These are phyloP conservation scores for Scenedesmus sp. DNA, from an alignment of 163 green algal species.

Conservation along the genomic window DNA sequence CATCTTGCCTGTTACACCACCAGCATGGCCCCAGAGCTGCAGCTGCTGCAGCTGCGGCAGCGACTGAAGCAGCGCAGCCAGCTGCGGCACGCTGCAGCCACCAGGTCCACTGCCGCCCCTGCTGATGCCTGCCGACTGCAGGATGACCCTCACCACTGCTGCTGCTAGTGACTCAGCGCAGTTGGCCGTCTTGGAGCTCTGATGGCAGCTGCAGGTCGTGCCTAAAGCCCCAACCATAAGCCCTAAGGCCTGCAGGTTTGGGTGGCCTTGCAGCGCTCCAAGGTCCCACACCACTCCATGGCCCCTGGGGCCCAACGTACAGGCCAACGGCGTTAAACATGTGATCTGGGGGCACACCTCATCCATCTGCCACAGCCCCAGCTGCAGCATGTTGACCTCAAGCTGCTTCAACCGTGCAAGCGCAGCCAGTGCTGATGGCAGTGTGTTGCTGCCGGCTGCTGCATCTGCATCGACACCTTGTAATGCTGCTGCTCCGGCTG, in stretches of 20 bases:
- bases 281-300: slow-evolving; percentile 44
- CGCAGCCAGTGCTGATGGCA: neutral
- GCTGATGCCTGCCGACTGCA: slow-evolving; percentile 41
- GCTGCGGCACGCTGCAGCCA: neutral
- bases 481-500: neutral
- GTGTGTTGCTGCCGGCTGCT: neutral
- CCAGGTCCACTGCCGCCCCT: neutral
- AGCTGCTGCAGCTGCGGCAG: neutral
- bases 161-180: neutral
- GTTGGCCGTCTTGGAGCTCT: neutral
- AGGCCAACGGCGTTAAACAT: neutral
- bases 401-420: slow-evolving; percentile 13
- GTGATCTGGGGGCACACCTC: slow-evolving; percentile 10
- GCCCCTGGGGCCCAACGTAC: neutral
- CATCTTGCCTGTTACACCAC: neutral
- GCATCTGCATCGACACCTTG: neutral
- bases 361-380: slow-evolving; percentile 17
- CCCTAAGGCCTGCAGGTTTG: slow-evolving; percentile 17
- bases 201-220: slow-evolving; percentile 11
- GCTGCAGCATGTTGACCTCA: slow-evolving; percentile 40
- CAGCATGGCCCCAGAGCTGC: slow-evolving; percentile 41
- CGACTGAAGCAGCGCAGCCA: neutral
- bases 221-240: slow-evolving; percentile 43
- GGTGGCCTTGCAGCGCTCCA: slow-evolving; percentile 9
- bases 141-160: slow-evolving; percentile 23